Evolutionary conservation across 108 stramenopile species (phyloP), one percentile per base, ranked within the genome.

Genomic region (Skeletonema potamos): DNA sequence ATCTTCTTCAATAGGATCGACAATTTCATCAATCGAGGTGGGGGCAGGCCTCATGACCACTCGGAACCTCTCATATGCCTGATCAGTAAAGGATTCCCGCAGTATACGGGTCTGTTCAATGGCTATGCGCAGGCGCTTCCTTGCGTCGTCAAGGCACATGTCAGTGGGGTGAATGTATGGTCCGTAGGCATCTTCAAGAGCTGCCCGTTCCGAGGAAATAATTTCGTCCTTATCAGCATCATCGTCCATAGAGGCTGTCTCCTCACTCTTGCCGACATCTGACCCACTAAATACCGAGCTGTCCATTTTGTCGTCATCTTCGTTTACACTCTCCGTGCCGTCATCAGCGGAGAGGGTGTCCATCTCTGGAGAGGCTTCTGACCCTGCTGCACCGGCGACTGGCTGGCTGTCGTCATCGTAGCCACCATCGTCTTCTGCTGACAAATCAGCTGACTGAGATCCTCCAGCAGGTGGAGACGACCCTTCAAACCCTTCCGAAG

Each of bases 61-160:
- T 13, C 82, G 64, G 67, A 90, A 94, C 66, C 88, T 87, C 41
- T 87, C 83, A 56, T 90, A 91, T 3, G 89, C 87, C 54, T 87
- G 89, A 27, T 90, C 82, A 43, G 90, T 90, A 61, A 91, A 94
- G 13, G 87, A 74, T 34, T 72, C 72, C 37, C 92, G 77, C 6
- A 94, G 69, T 36, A 75, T 58, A 20, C 86, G 81, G 17, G 90
- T 91, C 57, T 94, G 92, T 51, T 89, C 86, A 51, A 91, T 54
- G 29, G 90, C 88, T 26, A 64, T 83, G 41, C 74, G 81, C 54
- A 94, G 73, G 41, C 92, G 82, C 13, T 74, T 33, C 27, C 92
- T 77, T 12, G 90, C 92, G 39, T 85, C 82, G 41, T 65, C 37
- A 20, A 93, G 75, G 36, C 72, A 82, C 13, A 85, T 88, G 63